A percentile compares a stretch with the other conserved stretches of the same genome.
Conservation (phyloP, 2,329 filamentous ascomycete genomes). For the Stemphylium vesicarium region DNA sequence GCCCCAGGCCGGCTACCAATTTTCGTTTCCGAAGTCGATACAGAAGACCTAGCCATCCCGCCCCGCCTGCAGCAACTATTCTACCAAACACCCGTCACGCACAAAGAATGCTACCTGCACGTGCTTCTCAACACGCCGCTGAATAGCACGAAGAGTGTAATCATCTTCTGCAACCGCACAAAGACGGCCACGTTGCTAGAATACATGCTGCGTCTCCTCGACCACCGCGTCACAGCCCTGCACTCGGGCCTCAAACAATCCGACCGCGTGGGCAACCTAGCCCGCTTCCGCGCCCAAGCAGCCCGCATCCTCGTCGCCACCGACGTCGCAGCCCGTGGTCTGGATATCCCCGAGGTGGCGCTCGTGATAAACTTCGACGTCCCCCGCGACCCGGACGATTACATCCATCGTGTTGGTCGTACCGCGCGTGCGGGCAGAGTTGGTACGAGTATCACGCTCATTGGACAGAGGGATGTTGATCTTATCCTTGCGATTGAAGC, state of each 20-base stretch:
- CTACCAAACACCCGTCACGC: conserved; percentile 85
- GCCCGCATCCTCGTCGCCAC: conserved; percentile 92
- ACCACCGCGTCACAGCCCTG: conserved; percentile 88
- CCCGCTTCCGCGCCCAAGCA: conserved; percentile 86
- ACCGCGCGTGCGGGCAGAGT: conserved; percentile 88
- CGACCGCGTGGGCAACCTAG: conserved; percentile 85
- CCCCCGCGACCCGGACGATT: conserved; percentile 94
- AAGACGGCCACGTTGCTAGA: conserved; percentile 87
- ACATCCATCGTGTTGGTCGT: conserved; percentile 94
- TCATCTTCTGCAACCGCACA: conserved; percentile 95
- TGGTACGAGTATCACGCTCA: conserved; percentile 84
- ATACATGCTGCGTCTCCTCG: conserved; percentile 82
- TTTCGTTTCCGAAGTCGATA: conserved; percentile 89
- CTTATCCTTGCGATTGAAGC: conserved; percentile 89
- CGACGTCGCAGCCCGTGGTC: conserved; percentile 89
- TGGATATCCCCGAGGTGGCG: conserved; percentile 91
- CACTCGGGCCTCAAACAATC: conserved; percentile 87
- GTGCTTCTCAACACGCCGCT: conserved; percentile 76
- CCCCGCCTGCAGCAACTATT: conserved; percentile 82
- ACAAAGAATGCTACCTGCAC: conserved; percentile 94
- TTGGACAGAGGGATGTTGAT: conserved; percentile 91
- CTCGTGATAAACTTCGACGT: conserved; percentile 96
- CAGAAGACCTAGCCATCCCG: conserved; percentile 74
- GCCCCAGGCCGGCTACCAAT: conserved; percentile 74
- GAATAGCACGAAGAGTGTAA: conserved; percentile 78